Evolutionary conservation across 495 filamentous ascomycete genomes (phyloP), one percentile per base, ranked within the genome.

Genomic region (Durotheca rogersii): DNA sequence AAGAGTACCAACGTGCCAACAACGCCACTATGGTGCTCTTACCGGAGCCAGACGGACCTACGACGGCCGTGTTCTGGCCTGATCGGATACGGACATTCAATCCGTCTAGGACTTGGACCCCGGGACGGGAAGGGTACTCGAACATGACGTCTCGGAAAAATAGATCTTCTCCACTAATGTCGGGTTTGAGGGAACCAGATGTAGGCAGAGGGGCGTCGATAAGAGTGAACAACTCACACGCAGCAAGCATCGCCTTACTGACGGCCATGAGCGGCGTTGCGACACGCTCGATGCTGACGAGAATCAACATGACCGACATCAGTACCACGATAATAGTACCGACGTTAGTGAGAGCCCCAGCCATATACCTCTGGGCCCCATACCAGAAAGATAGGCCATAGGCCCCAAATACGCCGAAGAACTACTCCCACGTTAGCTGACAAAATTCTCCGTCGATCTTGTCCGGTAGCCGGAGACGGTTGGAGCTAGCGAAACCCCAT

Each of bases 11-110:
- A 6, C 89, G 79, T 62, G 91, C 86, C 19, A 93, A 77, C 3
- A 94, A 73, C 2, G 85, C 86, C 17, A 93, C 80, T 7, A 92
- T 82, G 0, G 86, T 93, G 53, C 80, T 85, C 65, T 94, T 94
- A 20, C 89, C 81, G 35, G 82, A 85, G 2, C 88, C 86, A 27
- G 23, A 27, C 4, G 23, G 23, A 9, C 23, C 23, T 4, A 27
- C 23, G 9, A 27, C 4, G 9, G 23, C 23, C 4, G 23, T 27
- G 23, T 4, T 27, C 9, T 27, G 23, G 4, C 23, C 23, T 9
- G 9, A 6, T 27, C 25, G 21, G 31, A 34, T 25, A 19, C 27
- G 25, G 23, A 35, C 16, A 23, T 3, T 14, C 11, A 45, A 15
- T 1, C 1, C 2, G 16, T 45, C 31, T 14, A 45, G 17, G 6